Conservation (phyloP, 1,139 yeast genomes). For the Debaryomyces coudertii region DNA sequence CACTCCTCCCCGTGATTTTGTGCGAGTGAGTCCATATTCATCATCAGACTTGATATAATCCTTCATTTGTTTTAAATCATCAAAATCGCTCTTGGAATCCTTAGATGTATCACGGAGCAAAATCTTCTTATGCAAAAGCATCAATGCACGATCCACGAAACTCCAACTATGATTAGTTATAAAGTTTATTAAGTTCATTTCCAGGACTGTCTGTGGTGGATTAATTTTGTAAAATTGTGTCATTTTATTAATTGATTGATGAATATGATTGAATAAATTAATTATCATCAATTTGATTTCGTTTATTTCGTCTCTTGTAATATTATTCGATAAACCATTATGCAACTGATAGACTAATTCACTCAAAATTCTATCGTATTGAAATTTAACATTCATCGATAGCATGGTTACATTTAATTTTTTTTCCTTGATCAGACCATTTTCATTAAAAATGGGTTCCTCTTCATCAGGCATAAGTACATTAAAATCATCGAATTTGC, state of each 20-base stretch:
- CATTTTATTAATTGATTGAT: conserved; percentile 43
- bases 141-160: conserved; percentile 58
- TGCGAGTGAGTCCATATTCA: conserved; percentile 13
- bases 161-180: conserved; percentile 54
- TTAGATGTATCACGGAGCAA: conserved; percentile 33
- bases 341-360: conserved; percentile 51
- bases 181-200: conserved; percentile 50
- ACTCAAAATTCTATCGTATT: conserved; percentile 54
- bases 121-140: conserved; percentile 58
- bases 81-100: conserved; percentile 16
- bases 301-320: conserved; percentile 43
- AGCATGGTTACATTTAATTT: conserved; percentile 42
- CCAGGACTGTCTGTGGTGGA: conserved; percentile 40
- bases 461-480: conserved; percentile 57
- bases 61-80: conserved; percentile 8
- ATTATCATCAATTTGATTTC: conserved; percentile 51
- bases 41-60: conserved; percentile 15
- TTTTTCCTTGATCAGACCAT: conserved; percentile 27
- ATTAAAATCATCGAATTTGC: conserved; percentile 57
- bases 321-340: conserved; percentile 40
- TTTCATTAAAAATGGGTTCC: conserved; percentile 35
- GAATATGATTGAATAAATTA: conserved; percentile 52
- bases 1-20: conserved; percentile 28
- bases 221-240: conserved; percentile 26
- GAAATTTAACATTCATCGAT: conserved; percentile 55